phyloP scores from a whole-genome alignment of 2,329 filamentous ascomycete genomes.

The Fusarium nisikadoi region DNA sequence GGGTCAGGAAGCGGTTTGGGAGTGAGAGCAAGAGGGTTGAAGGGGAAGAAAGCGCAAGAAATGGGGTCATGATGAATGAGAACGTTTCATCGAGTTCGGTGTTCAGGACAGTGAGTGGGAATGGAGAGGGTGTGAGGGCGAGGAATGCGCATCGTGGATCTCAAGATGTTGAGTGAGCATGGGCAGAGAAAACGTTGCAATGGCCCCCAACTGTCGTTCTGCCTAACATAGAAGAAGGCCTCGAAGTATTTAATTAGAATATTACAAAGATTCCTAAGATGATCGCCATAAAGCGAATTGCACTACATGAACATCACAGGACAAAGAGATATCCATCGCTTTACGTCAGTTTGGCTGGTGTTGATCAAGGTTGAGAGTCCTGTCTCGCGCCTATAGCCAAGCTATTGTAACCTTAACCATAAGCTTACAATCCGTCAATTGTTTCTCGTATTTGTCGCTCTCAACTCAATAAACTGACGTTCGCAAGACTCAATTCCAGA shows the following conservation, averaged over 20 bases:
- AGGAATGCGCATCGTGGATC: not conserved
- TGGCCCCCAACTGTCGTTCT: not conserved
- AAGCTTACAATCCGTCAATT: not conserved
- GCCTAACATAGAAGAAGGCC: not conserved
- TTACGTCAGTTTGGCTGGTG: not conserved
- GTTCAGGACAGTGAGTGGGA: constrained; percentile 61
- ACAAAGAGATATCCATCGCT: not conserved
- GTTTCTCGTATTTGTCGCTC: not conserved
- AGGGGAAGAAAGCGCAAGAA: not conserved
- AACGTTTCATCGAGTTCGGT: constrained; percentile 71
- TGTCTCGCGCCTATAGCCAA: no score
- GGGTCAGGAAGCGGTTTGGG: constrained; percentile 42
- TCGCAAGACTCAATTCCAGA: not conserved
- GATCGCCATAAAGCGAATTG: not conserved
- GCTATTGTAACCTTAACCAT: not conserved
- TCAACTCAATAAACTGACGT: not conserved
- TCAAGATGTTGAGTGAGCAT: constrained; percentile 18
- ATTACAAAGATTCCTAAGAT: accelerated
- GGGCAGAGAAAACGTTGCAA: not conserved
- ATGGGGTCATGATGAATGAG: constrained; percentile 55
- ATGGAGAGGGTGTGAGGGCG: constrained; percentile 17
- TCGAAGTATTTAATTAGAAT: not conserved
- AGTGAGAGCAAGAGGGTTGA: not conserved
- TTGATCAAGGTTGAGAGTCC: not conserved
- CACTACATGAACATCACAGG: not conserved